These are phyloP conservation scores for Fagopyrum homotropicum DNA, from an alignment of 148 eudicot genomes.

Conservation along the genomic window DNA sequence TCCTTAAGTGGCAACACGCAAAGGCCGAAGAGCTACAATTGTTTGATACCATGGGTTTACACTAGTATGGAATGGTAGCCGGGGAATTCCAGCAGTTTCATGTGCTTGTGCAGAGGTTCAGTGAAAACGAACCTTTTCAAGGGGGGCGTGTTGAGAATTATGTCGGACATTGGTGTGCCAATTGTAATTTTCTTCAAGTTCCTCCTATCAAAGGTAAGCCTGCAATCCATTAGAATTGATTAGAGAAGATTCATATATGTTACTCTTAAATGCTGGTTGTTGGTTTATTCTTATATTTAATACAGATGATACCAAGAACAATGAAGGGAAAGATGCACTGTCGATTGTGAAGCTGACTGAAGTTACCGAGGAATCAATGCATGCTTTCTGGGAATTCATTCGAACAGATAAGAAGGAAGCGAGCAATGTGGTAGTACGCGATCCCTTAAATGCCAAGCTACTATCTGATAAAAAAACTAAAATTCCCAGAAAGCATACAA, in stretches of 20 bases:
- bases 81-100: constrained; percentile 78
- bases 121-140: constrained; percentile 74
- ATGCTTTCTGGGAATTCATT: constrained; percentile 60
- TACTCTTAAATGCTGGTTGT: neutral
- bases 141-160: constrained; percentile 65
- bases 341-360: constrained; percentile 43
- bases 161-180: constrained; percentile 43
- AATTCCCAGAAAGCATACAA: too few relatives aligned
- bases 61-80: constrained; percentile 50
- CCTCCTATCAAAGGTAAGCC: constrained; percentile 64
- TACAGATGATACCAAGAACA: constrained; percentile 63
- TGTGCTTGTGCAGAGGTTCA: constrained; percentile 68
- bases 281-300: neutral
- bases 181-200: constrained; percentile 56
- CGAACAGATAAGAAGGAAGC: constrained; percentile 47
- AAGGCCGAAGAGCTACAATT: constrained; percentile 46
- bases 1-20: constrained; percentile 62
- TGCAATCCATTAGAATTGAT: neutral
- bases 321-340: constrained; percentile 29
- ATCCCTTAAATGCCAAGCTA: constrained; percentile 45
- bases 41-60: constrained; percentile 37
- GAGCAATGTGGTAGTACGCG: constrained; percentile 26
- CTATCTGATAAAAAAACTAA: constrained; percentile 33
- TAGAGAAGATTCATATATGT: neutral
- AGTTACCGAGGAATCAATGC: constrained; percentile 55